Percentiles rank a stretch among this genome's conserved stretches.
phyloP scores from a whole-genome alignment of 352 stramenopile genomes.

The Stephanocyclus meneghinianus region DNA sequence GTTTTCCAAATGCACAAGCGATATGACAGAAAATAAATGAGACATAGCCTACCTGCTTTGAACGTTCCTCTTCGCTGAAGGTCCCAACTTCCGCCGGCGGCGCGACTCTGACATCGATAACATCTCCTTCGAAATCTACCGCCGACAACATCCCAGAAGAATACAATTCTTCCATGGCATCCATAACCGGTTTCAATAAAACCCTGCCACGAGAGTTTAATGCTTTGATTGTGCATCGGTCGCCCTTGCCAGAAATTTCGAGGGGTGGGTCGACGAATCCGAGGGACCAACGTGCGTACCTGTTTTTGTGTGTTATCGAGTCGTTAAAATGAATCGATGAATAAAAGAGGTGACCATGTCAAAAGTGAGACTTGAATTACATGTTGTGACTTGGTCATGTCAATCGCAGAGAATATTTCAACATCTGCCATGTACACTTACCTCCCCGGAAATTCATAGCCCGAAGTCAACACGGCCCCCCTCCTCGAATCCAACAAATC shows the following conservation, averaged over 20 bases:
- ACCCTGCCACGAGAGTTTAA: conserved; percentile 81
- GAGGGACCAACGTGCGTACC: conserved; percentile 87
- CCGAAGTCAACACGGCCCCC: conserved; percentile 79
- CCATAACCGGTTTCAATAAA: conserved; percentile 76
- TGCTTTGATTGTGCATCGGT: conserved; percentile 82
- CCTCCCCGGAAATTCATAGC: conserved; percentile 40
- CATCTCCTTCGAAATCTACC: conserved; percentile 48
- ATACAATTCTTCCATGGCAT: conserved; percentile 69
- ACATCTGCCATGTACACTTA: conserved; percentile 1
- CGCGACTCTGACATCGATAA: conserved; percentile 67
- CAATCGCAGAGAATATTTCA: too few relatives aligned
- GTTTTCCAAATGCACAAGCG: background rate
- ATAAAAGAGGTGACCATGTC: background rate
- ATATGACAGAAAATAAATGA: background rate
- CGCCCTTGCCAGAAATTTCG: conserved; percentile 78
- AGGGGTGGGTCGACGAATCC: conserved; percentile 87
- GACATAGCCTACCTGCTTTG: conserved; percentile 60
- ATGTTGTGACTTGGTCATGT: too few relatives aligned
- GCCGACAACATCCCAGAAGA: conserved; percentile 50
- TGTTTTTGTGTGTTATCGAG: background rate
- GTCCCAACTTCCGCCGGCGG: conserved; percentile 68
- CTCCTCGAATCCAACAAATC: conserved; percentile 79
- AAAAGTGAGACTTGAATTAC: too few relatives aligned
- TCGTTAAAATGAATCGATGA: background rate
- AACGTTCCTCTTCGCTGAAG: conserved; percentile 85